Evolutionary conservation across 495 filamentous ascomycete genomes (phyloP).

Genomic region (Clavariopsis aquatica): DNA sequence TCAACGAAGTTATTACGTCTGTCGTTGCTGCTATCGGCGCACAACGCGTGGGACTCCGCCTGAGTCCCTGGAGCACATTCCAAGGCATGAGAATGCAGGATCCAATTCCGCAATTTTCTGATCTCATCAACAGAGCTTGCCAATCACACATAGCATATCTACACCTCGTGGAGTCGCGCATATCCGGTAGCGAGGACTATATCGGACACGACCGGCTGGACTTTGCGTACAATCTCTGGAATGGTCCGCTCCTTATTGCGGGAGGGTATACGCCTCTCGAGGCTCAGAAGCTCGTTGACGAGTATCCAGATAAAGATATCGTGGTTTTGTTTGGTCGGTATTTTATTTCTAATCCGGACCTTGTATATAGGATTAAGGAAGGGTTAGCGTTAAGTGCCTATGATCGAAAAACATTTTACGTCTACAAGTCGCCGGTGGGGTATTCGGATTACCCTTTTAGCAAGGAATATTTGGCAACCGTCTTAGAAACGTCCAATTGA

Average conservation of each 20-base stretch:
- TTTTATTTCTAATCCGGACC: conserved; percentile 71
- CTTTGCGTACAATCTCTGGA: conserved; percentile 55
- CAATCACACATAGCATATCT: conserved; percentile 61
- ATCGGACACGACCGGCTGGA: conserved; percentile 53
- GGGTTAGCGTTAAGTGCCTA: conserved; percentile 58
- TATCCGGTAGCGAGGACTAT: conserved; percentile 50
- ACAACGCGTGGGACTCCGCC: conserved; percentile 59
- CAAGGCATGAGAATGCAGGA: conserved; percentile 61
- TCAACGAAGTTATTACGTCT: conserved; percentile 61
- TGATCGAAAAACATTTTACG: conserved; percentile 62
- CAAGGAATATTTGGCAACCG: conserved; percentile 46
- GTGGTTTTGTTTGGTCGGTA: conserved; percentile 58
- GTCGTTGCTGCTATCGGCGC: conserved; percentile 64
- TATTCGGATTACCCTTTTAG: conserved; percentile 68
- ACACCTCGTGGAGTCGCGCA: conserved; percentile 61
- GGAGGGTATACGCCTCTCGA: conserved; percentile 56
- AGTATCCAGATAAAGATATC: conserved; percentile 55
- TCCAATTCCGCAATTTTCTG: conserved; percentile 60
- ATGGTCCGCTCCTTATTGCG: conserved; percentile 58
- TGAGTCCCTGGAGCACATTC: conserved; percentile 65
- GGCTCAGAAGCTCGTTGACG: conserved; percentile 55
- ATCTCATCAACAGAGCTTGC: conserved; percentile 55
- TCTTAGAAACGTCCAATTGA: neutral
- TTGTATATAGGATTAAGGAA: conserved; percentile 62
- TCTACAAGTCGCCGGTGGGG: conserved; percentile 51